phyloP scores from a whole-genome alignment of 2,329 filamentous ascomycete genomes.

The Sporothrix curviconia region DNA sequence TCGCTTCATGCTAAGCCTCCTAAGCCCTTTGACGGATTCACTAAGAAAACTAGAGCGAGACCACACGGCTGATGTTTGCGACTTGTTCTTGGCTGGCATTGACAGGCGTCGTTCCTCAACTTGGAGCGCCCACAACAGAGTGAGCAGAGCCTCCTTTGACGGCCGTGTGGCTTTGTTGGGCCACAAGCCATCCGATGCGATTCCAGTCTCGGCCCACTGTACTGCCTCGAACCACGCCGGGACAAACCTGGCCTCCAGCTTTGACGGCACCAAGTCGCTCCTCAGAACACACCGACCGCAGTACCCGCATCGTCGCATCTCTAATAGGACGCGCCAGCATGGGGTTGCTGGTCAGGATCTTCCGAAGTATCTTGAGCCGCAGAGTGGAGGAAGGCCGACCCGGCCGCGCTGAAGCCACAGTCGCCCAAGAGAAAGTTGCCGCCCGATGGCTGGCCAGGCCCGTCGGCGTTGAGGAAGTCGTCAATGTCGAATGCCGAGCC shows the following conservation, averaged over 20 bases:
- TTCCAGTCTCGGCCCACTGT: conserved; percentile 27
- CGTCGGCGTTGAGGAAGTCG: conserved; percentile 51
- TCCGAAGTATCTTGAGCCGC: conserved; percentile 55
- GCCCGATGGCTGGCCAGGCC: conserved; percentile 29
- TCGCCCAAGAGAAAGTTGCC: conserved; percentile 41
- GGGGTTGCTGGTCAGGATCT: conserved; percentile 67
- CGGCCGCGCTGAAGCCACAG: conserved; percentile 36
- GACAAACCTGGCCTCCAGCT: conserved; percentile 34
- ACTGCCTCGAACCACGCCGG: conserved; percentile 17
- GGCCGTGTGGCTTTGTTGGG: conserved; percentile 34
- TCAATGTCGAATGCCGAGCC: conserved; percentile 39
- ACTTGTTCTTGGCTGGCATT: conserved; percentile 15
- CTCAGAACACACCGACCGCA: conserved; percentile 62
- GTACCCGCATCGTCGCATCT: conserved; percentile 68
- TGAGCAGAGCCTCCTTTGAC: conserved; percentile 42
- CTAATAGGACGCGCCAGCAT: conserved; percentile 64
- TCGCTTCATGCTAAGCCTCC: neutral
- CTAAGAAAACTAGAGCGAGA: neutral
- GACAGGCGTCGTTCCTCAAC: conserved; percentile 35
- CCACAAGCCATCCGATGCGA: conserved; percentile 25
- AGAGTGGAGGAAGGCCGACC: conserved; percentile 49
- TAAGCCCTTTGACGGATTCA: neutral
- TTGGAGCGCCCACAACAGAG: conserved; percentile 41
- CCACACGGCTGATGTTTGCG: neutral
- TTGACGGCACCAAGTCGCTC: conserved; percentile 37